phyloP scores from a whole-genome alignment of 768 basidiomycete species.

The Scleroderma bovista region DNA sequence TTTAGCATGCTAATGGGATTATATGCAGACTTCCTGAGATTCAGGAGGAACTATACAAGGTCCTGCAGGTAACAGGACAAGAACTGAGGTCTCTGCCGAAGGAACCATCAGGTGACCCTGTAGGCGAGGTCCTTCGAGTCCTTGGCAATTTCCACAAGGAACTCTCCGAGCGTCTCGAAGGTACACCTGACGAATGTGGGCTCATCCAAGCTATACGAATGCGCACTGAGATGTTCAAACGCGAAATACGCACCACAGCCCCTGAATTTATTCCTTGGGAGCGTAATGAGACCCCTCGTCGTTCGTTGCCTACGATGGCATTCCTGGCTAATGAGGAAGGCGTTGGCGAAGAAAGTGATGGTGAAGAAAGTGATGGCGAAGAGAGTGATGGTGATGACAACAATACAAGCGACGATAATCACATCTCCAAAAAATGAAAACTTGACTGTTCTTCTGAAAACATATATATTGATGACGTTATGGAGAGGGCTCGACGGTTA shows the following conservation, averaged over 20 bases:
- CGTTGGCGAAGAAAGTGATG: background rate
- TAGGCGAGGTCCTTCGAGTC: constrained; percentile 48
- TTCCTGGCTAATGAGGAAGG: constrained; percentile 42
- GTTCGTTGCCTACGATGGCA: constrained; percentile 3
- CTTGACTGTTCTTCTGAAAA: too few species aligned
- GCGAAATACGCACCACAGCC: constrained; percentile 44
- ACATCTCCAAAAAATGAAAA: too few species aligned
- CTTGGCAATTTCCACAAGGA: constrained; percentile 44
- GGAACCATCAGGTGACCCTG: constrained; percentile 50
- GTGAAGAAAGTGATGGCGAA: constrained; percentile 6
- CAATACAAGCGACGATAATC: too few species aligned
- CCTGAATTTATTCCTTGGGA: constrained; percentile 55
- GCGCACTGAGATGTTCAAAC: constrained; percentile 41
- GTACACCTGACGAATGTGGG: constrained; percentile 46
- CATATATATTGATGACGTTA: constrained; percentile 52
- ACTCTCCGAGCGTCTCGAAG: constrained; percentile 43
- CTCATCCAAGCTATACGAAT: constrained; percentile 53
- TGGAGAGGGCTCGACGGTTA: constrained; percentile 41
- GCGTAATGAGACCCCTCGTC: background rate
- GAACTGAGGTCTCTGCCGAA: constrained; percentile 36
- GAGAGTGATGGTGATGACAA: background rate
- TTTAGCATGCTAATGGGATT: too few species aligned
- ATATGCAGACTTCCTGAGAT: constrained; percentile 53
- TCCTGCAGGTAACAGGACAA: constrained; percentile 36
- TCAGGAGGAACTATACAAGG: constrained; percentile 47